phyloP scores from a whole-genome alignment of 2,329 filamentous ascomycete species.

The Penicillium decumbens region DNA sequence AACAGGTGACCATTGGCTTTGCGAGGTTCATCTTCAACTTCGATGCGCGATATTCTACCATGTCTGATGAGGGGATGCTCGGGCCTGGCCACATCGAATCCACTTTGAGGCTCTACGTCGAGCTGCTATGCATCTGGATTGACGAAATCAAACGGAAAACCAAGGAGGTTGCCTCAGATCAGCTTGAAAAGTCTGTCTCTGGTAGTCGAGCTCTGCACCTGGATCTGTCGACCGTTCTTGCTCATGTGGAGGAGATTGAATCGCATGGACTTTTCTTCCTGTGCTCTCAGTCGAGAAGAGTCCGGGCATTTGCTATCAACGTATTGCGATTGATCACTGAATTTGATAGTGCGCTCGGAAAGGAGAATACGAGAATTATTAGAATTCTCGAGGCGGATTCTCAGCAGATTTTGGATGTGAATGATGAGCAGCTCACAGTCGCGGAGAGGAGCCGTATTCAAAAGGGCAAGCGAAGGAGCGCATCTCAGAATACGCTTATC shows the following conservation, averaged over 20 bases:
- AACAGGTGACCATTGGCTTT: conserved; percentile 95
- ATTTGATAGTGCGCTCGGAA: conserved; percentile 83
- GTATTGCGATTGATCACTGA: conserved; percentile 88
- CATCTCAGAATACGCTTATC: conserved; percentile 78
- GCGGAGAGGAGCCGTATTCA: conserved; percentile 90
- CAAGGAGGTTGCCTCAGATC: conserved; percentile 64
- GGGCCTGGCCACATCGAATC: conserved; percentile 92
- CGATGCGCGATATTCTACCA: conserved; percentile 93
- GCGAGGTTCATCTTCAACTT: conserved; percentile 98
- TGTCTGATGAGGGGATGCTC: conserved; percentile 96
- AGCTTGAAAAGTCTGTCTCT: conserved; percentile 57
- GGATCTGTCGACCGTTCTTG: conserved; percentile 81
- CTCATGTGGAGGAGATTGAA: conserved; percentile 93
- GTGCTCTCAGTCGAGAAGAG: conserved; percentile 87
- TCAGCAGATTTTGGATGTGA: conserved; percentile 81
- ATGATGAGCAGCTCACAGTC: conserved; percentile 76
- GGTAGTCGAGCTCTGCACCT: conserved; percentile 72
- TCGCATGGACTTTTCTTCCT: conserved; percentile 96
- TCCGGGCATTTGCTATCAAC: conserved; percentile 84
- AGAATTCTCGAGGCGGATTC: conserved; percentile 88
- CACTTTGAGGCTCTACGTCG: conserved; percentile 85
- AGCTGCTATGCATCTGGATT: conserved; percentile 93
- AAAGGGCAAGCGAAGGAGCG: conserved; percentile 78
- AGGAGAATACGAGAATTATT: conserved; percentile 76
- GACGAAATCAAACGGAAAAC: conserved; percentile 89